Conservation (phyloP, 148 eudicot genomes). For the Mesembryanthemum crystallinum region DNA sequence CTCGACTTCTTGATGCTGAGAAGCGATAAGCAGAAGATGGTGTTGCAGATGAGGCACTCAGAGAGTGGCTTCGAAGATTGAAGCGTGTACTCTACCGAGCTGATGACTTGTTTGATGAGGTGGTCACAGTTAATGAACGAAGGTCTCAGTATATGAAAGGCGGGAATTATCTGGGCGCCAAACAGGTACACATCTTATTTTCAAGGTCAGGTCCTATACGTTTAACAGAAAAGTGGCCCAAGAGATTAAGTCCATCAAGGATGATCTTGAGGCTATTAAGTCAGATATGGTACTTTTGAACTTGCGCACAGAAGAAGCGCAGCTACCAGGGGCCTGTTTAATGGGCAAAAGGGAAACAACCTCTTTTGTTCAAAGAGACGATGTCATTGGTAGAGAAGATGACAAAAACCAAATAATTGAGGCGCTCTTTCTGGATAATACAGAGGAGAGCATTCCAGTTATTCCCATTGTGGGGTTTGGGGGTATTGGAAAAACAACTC, state of each 20-base stretch:
- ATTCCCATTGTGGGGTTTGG: slow-evolving; percentile 20
- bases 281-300: slow-evolving; percentile 4
- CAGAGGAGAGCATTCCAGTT: neutral
- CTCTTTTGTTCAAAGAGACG: slow-evolving; percentile 7
- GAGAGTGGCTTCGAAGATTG: no score
- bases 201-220: no score
- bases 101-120: no score
- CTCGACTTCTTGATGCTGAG: no score
- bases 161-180: neutral
- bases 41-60: no score
- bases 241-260: slow-evolving; percentile 14
- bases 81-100: no score
- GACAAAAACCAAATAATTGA: slow-evolving; percentile 11
- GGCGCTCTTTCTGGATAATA: slow-evolving; percentile 6
- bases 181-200: neutral
- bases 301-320: neutral
- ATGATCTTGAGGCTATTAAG: slow-evolving; percentile 9
- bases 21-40: no score
- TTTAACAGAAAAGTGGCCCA: neutral
- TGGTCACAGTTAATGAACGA: no score
- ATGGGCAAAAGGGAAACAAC: slow-evolving; percentile 10
- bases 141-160: neutral
- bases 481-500: slow-evolving; percentile 23
- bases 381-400: slow-evolving; percentile 3
- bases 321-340: neutral